phyloP scores from a whole-genome alignment of 441 rosid genomes.

The Euphorbia celastroides region DNA sequence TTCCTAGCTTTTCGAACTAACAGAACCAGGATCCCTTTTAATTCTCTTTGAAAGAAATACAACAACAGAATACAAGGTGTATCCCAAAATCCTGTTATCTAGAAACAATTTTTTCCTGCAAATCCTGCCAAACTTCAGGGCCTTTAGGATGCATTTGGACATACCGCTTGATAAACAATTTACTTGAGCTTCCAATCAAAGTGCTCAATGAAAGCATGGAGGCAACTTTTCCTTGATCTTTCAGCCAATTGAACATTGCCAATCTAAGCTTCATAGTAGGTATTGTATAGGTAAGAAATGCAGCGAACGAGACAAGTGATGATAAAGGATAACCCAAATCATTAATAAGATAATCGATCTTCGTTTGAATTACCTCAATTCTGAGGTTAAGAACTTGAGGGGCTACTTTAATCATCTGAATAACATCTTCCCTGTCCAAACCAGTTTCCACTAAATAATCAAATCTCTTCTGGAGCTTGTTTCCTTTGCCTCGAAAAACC shows the following conservation, averaged over 20 bases:
- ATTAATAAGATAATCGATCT: conserved; percentile 48
- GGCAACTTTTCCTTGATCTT: conserved; percentile 32
- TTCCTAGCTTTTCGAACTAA: background rate
- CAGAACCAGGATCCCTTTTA: background rate
- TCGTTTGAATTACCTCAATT: conserved; percentile 41
- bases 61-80: background rate
- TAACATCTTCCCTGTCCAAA: conserved; percentile 43
- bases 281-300: conserved; percentile 45
- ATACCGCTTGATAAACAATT: conserved; percentile 30
- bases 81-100: background rate
- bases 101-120: conserved; percentile 1
- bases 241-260: conserved; percentile 66
- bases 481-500: conserved; percentile 57
- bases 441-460: conserved; percentile 50
- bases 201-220: conserved; percentile 41
- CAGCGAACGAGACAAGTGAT: conserved; percentile 43
- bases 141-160: conserved; percentile 47
- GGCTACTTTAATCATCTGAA: conserved; percentile 40
- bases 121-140: conserved; percentile 8
- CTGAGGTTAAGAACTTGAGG: conserved; percentile 57
- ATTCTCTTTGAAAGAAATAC: background rate
- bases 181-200: conserved; percentile 41
- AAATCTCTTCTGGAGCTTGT: conserved; percentile 64
- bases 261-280: conserved; percentile 47
- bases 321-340: conserved; percentile 55